These are phyloP conservation scores for Pseudotsuga menziesii DNA, from an alignment of 75 land plant species.

Conservation along the genomic window DNA sequence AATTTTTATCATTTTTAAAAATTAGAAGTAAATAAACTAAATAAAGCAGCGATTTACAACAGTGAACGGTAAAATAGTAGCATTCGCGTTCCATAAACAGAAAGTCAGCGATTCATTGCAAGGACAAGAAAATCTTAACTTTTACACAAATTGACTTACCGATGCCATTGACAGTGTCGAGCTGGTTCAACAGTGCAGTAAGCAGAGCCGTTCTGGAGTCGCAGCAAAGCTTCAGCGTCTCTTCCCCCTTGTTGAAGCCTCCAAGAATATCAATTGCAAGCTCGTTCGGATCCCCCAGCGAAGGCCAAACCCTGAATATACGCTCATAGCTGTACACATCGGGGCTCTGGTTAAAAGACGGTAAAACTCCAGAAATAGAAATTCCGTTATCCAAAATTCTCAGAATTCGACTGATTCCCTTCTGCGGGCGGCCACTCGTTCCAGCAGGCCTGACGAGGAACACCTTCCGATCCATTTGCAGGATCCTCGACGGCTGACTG, in stretches of 20 bases:
- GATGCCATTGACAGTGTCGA: slow-evolving; percentile 47
- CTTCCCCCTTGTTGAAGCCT: slow-evolving; percentile 9
- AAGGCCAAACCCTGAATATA: slow-evolving; percentile 32
- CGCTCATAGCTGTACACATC: slow-evolving; percentile 33
- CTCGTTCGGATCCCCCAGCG: slow-evolving; percentile 27
- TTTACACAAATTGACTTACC: slow-evolving; percentile 13
- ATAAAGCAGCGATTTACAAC: no score
- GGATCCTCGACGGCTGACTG: no score
- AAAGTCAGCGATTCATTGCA: no score
- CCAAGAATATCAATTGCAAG: slow-evolving; percentile 30
- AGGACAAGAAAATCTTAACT: no score
- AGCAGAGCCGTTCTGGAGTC: slow-evolving; percentile 47
- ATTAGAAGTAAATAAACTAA: no score
- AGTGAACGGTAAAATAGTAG: no score
- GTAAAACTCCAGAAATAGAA: slow-evolving; percentile 20
- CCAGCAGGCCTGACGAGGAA: slow-evolving; percentile 37
- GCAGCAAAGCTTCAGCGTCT: slow-evolving; percentile 32
- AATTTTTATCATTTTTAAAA: not conserved
- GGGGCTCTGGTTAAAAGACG: slow-evolving; percentile 8
- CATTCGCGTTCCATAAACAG: no score
- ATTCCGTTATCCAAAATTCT: slow-evolving; percentile 32
- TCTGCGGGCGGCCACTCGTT: slow-evolving; percentile 12
- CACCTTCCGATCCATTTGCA: slow-evolving; percentile 39
- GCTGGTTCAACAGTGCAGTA: slow-evolving; percentile 31
- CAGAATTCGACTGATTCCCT: slow-evolving; percentile 26